Percentiles rank a stretch among this genome's conserved stretches.
Conservation (phyloP, 306 rosid species). For the Quercus dentata region DNA sequence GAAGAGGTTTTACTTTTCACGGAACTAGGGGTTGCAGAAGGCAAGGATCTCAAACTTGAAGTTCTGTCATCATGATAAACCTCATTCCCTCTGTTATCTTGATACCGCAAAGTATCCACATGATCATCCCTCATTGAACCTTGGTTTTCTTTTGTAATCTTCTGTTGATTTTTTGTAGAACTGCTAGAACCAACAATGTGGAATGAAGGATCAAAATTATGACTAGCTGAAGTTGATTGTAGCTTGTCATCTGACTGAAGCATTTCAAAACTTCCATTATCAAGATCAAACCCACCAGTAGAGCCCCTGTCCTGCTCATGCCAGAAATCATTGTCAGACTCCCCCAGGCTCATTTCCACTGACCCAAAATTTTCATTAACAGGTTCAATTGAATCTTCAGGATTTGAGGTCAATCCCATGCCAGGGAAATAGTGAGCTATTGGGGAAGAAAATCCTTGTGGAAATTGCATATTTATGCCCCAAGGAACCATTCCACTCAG, state of each 20-base stretch:
- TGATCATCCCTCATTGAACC: constrained; percentile 49
- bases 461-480: constrained; percentile 76
- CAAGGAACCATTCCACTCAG: constrained; percentile 70
- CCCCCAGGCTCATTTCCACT: constrained; percentile 50
- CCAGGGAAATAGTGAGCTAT: constrained; percentile 75
- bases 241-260: constrained; percentile 63
- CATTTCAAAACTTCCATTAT: constrained; percentile 74
- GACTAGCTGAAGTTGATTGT: constrained; percentile 74
- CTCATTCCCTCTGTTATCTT: constrained; percentile 66
- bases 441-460: constrained; percentile 73
- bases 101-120: constrained; percentile 57
- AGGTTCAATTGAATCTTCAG: constrained; percentile 55
- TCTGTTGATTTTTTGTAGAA: constrained; percentile 46
- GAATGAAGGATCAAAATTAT: constrained; percentile 46
- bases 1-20: constrained; percentile 66
- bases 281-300: constrained; percentile 59
- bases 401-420: constrained; percentile 47
- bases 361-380: constrained; percentile 58
- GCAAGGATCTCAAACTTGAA: constrained; percentile 43
- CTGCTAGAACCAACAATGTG: constrained; percentile 42
- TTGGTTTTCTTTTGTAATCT: constrained; percentile 53
- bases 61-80: constrained; percentile 63
- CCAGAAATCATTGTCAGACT: constrained; percentile 77
- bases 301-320: constrained; percentile 82
- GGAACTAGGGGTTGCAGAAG: constrained; percentile 48